These are phyloP conservation scores for Plantago coronopus DNA, from an alignment of 305 asterid species.

Conservation along the genomic window DNA sequence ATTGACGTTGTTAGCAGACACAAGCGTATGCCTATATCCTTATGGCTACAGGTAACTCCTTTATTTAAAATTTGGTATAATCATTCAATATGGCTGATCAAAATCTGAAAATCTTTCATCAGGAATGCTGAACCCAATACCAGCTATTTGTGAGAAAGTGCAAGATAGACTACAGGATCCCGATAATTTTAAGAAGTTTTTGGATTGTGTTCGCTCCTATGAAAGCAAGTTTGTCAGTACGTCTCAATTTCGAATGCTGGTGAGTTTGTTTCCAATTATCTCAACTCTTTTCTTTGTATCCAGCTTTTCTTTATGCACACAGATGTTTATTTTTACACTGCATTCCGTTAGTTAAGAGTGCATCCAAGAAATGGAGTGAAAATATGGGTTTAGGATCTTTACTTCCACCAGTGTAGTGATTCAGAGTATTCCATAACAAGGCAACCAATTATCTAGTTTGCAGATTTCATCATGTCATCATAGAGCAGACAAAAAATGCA, in stretches of 20 bases:
- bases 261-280: slow-evolving; percentile 29
- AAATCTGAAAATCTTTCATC: slow-evolving; percentile 28
- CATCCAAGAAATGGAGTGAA: too few relatives aligned
- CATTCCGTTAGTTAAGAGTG: not conserved
- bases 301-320: not conserved
- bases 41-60: slow-evolving; percentile 19
- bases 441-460: slow-evolving; percentile 3
- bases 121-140: slow-evolving; percentile 60
- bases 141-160: slow-evolving; percentile 63
- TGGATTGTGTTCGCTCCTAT: slow-evolving; percentile 69
- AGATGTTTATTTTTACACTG: not conserved
- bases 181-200: slow-evolving; percentile 53
- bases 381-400: slow-evolving; percentile 13
- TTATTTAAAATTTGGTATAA: slow-evolving; percentile 10
- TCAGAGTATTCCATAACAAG: not conserved
- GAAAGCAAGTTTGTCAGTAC: slow-evolving; percentile 51
- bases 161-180: slow-evolving; percentile 62
- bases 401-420: not conserved
- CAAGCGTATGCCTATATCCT: not conserved
- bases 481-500: not conserved
- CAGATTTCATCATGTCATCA: not conserved
- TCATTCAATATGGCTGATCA: slow-evolving; percentile 23
- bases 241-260: slow-evolving; percentile 62
- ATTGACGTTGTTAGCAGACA: too few relatives aligned
- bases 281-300: slow-evolving; percentile 21